These are phyloP conservation scores for Tricholoma terreum DNA, from an alignment of 768 basidiomycete species.

Conservation along the genomic window DNA sequence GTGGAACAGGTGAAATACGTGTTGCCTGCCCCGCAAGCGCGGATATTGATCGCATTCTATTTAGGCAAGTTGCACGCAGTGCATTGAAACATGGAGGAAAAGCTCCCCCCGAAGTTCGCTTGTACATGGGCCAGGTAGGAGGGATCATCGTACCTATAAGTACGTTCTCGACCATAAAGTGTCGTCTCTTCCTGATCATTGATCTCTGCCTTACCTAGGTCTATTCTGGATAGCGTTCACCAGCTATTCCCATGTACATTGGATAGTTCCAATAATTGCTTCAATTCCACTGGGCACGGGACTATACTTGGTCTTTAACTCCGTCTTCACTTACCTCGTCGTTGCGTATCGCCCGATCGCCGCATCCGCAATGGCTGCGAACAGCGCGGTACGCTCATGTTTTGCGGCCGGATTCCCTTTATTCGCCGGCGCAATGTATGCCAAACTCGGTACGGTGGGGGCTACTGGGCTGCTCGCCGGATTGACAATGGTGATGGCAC, in stretches of 20 bases:
- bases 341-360: slow-evolving; percentile 64
- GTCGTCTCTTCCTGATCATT: slow-evolving; percentile 39
- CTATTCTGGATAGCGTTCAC: slow-evolving; percentile 65
- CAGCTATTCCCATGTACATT: slow-evolving; percentile 48
- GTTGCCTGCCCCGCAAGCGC: background rate
- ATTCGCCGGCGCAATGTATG: slow-evolving; percentile 68
- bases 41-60: slow-evolving; percentile 5
- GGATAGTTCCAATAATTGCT: slow-evolving; percentile 64
- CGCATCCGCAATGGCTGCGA: slow-evolving; percentile 66
- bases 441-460: slow-evolving; percentile 63
- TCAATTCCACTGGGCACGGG: slow-evolving; percentile 64
- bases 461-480: slow-evolving; percentile 72
- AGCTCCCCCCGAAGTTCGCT: slow-evolving; percentile 63
- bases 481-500: slow-evolving; percentile 56
- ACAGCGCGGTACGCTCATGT: slow-evolving; percentile 57
- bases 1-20: slow-evolving; percentile 54
- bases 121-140: slow-evolving; percentile 65
- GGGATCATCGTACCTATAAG: slow-evolving; percentile 61
- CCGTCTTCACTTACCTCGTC: slow-evolving; percentile 69
- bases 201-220: slow-evolving; percentile 31
- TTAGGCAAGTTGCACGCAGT: slow-evolving; percentile 4
- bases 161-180: slow-evolving; percentile 43
- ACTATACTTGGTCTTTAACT: slow-evolving; percentile 66
- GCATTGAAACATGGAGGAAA: slow-evolving; percentile 37
- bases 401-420: slow-evolving; percentile 63